Conservation (phyloP, 106 monocot genomes). For the Posidonia australis region DNA sequence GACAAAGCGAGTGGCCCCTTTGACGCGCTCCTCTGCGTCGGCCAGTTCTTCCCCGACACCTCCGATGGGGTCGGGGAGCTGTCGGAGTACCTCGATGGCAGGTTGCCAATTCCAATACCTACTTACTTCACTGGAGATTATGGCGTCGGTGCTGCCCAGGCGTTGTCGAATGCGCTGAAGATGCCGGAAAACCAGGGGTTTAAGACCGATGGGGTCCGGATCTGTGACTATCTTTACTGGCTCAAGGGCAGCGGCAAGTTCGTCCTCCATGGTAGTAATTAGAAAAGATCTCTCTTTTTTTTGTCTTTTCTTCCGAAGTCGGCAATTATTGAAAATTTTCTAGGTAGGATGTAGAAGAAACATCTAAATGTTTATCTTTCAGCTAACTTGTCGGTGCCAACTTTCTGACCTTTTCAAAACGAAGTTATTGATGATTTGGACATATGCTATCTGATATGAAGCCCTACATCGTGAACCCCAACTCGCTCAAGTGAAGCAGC, state of each 20-base stretch:
- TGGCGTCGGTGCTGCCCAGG: constrained; percentile 33
- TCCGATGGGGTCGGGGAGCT: constrained; percentile 36
- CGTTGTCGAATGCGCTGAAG: constrained; percentile 20
- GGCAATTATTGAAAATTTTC: too few relatives aligned
- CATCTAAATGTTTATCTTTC: too few relatives aligned
- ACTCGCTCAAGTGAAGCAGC: too few relatives aligned
- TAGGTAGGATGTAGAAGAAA: too few relatives aligned
- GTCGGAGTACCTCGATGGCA: constrained; percentile 47
- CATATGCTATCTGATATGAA: too few relatives aligned
- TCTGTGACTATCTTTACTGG: constrained; percentile 77
- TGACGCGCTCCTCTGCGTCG: constrained; percentile 82
- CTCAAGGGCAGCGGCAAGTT: constrained; percentile 83
- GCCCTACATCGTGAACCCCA: too few relatives aligned
- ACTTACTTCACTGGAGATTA: constrained; percentile 96
- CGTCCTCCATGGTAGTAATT: constrained; percentile 39
- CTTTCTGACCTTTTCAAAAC: too few relatives aligned
- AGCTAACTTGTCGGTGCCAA: too few relatives aligned
- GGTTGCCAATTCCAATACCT: constrained; percentile 49
- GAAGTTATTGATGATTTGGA: too few relatives aligned
- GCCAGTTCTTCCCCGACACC: constrained; percentile 80
- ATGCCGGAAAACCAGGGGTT: constrained; percentile 40
- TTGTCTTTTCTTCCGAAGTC: too few relatives aligned
- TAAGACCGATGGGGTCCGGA: constrained; percentile 51
- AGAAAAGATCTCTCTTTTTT: too few relatives aligned
- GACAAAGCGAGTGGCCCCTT: constrained; percentile 87